Percentiles rank a stretch among this genome's conserved stretches.
These are phyloP conservation scores for Graphilbum ipis-grandicollis DNA, from an alignment of 2,329 filamentous ascomycete genomes.

Conservation along the genomic window DNA sequence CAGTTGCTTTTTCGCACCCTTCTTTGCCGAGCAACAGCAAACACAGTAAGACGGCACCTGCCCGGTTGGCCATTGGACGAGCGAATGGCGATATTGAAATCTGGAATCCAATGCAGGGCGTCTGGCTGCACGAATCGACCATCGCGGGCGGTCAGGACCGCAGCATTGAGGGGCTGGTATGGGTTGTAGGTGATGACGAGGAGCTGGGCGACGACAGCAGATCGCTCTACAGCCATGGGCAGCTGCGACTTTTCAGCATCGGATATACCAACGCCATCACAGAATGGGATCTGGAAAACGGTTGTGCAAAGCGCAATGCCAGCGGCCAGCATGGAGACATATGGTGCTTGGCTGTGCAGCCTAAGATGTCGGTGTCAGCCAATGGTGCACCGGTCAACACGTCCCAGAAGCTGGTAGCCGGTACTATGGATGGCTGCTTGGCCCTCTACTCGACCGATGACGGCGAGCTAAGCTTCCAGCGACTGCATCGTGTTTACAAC, in stretches of 20 bases:
- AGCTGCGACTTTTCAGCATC: slow-evolving; percentile 82
- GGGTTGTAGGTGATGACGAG: slow-evolving; percentile 75
- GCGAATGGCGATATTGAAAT: slow-evolving; percentile 95
- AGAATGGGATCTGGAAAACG: slow-evolving; percentile 81
- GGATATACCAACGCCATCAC: slow-evolving; percentile 84
- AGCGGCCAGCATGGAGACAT: slow-evolving; percentile 91
- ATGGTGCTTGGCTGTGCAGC: slow-evolving; percentile 89
- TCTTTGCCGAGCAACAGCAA: slow-evolving; percentile 25
- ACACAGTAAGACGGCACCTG: slow-evolving; percentile 34
- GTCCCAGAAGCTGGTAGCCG: slow-evolving; percentile 52
- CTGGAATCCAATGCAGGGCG: slow-evolving; percentile 73
- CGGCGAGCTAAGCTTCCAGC: slow-evolving; percentile 63
- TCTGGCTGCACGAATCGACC: slow-evolving; percentile 80
- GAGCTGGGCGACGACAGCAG: slow-evolving; percentile 37
- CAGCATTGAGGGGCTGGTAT: slow-evolving; percentile 78
- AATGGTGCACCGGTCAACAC: slow-evolving; percentile 8
- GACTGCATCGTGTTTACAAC: slow-evolving; percentile 45
- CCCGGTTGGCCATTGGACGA: slow-evolving; percentile 75
- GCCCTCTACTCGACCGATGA: slow-evolving; percentile 77
- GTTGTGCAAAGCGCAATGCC: slow-evolving; percentile 61
- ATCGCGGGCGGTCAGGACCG: slow-evolving; percentile 70
- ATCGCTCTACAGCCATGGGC: slow-evolving; percentile 32
- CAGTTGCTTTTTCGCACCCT: slow-evolving; percentile 80
- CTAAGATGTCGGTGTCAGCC: slow-evolving; percentile 23
- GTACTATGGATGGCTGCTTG: slow-evolving; percentile 81